Evolutionary conservation across 2,329 filamentous ascomycete genomes (phyloP), one percentile per base, ranked within the genome.

Genomic region (Pseudogymnoascus sp.): DNA sequence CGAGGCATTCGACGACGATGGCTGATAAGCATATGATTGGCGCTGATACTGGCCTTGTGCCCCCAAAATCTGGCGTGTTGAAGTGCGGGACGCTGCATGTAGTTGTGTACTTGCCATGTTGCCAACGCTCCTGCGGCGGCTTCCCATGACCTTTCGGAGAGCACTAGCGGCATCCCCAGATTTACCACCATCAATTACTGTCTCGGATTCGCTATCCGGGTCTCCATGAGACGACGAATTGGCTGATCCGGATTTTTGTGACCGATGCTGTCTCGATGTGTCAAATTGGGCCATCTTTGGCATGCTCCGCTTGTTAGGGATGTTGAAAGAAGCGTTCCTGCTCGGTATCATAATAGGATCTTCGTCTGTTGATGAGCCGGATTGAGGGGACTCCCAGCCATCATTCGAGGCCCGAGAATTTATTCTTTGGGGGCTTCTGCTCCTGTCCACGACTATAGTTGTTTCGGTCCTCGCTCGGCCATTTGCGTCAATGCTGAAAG

Each of bases 271-370:
- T 53, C 63, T 50, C 65, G 72, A 68, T 8, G 66, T 67, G 3
- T 73, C 68, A 28, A 72, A 72, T 36, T 66, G 62, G 23, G 62
- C 64, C 8, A 70, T 62, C 35, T 68, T 71, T n/a, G 68, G 67
- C 17, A 62, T 66, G n/a, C 70, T 70, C 8, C 50, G 42, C 47
- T 67, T 68, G 44, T 65, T 65, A 11, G 71, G 71, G 36, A 73
- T 40, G 8, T 64, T 65, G 65, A 86, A 87, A 0, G 84, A 87
- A 3, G 78, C 77, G 65, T 79, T 83, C 47, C 84, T 79, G 71
- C 84, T 87, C 31, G 85, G 84, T 40, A 88, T 84, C 60, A 87
- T 79, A 65, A 87, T 87, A 11, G 83, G 83, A 64, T 87, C 85
- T 62, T 87, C 85, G 66, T 88, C 85, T 3, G 80, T 80, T 0